Evolutionary conservation across 371 early-diverging fungal genomes (phyloP).

Genomic region (Mortierella sp.): DNA sequence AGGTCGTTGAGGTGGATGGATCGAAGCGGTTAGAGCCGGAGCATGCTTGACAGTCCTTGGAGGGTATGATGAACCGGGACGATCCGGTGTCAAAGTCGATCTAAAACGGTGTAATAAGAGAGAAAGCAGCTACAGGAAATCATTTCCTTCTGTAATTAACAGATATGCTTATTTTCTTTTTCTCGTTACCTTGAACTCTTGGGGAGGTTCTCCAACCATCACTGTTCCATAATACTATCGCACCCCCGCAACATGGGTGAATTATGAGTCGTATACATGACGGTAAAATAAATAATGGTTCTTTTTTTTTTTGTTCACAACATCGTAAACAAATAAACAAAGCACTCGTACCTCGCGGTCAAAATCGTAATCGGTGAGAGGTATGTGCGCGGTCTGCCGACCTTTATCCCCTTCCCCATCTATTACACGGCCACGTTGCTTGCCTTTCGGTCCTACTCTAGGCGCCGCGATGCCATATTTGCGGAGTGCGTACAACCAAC

Average conservation of each 20-base stretch:
- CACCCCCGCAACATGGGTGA: no score
- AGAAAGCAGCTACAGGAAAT: not conserved
- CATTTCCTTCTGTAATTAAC: no score
- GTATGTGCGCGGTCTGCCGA: not conserved
- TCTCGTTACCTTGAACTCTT: conserved; percentile 55
- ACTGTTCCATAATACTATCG: conserved; percentile 50
- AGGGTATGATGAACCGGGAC: conserved; percentile 66
- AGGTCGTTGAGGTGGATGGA: conserved; percentile 60
- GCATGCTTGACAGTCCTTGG: conserved; percentile 61
- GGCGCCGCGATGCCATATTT: conserved; percentile 19
- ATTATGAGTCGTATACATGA: no score
- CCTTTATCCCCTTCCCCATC: not conserved
- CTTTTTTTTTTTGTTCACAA: not conserved
- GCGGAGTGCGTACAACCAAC: conserved; percentile 19
- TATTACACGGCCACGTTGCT: conserved; percentile 4
- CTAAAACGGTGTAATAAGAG: conserved; percentile 1
- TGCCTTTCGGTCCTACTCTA: not conserved
- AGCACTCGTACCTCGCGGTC: conserved; percentile 21
- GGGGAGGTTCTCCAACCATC: conserved; percentile 68
- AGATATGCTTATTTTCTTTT: no score
- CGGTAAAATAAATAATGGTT: no score
- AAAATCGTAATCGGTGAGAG: conserved; percentile 12
- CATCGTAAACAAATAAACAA: no score
- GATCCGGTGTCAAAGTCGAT: conserved; percentile 75
- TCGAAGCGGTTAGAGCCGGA: conserved; percentile 66